Evolutionary conservation across 176 grass and related monocot genomes (phyloP).

Genomic region (Metroxylon sagu): DNA sequence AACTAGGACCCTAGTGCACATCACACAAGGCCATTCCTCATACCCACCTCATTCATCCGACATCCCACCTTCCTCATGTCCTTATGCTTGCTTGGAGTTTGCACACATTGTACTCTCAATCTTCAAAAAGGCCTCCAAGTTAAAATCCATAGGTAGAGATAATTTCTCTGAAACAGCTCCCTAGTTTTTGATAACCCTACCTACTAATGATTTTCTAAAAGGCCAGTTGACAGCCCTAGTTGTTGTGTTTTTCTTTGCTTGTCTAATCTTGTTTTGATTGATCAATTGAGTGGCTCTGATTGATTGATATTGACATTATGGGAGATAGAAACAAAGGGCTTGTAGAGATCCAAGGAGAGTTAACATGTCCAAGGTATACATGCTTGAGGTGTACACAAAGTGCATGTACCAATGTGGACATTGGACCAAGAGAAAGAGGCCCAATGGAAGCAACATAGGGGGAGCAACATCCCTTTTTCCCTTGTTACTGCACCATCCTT

Average conservation of each 20-base stretch:
- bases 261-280: background rate
- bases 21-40: background rate
- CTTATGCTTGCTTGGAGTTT: too few species aligned
- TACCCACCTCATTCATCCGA: background rate
- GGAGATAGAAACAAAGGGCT: background rate
- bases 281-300: background rate
- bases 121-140: too few species aligned
- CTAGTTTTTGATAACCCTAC: too few species aligned
- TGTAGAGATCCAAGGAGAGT: conserved; percentile 2
- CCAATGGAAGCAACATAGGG: background rate
- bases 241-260: background rate
- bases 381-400: background rate
- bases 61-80: background rate
- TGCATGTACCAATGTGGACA: background rate
- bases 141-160: too few species aligned
- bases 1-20: background rate
- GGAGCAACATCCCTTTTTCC: too few species aligned
- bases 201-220: too few species aligned
- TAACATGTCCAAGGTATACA: background rate
- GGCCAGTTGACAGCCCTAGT: too few species aligned
- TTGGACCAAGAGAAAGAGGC: background rate
- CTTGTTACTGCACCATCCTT: conserved; percentile 9
- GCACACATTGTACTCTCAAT: too few species aligned
- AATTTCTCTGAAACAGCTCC: too few species aligned
- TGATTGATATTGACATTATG: too few species aligned